Evolutionary conservation across 768 basidiomycete genomes (phyloP), one percentile per base, ranked within the genome.

Genomic region (Hygrocybe coccinea): DNA sequence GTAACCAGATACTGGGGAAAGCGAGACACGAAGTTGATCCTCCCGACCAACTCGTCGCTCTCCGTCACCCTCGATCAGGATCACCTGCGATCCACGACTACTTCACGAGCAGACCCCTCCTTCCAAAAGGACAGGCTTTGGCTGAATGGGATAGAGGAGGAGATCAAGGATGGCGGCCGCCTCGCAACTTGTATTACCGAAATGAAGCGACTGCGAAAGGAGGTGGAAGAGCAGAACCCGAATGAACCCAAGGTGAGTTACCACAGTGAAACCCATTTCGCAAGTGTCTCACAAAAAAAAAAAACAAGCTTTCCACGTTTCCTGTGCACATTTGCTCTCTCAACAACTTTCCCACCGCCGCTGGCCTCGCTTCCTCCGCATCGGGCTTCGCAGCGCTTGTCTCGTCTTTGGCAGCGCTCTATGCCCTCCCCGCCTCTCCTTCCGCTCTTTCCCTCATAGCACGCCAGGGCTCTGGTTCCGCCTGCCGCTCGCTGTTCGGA

Each of bases 281-380:
- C 52, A 21, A 12, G 19, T 4, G 17, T 14, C 15, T 14, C 39
- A 14, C 36, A 41, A 38, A 19, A 10, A 21, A 21, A 21, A 21
- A 33, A 25, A 52, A 33, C 63, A n/a, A 90, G 86, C 71, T 95
- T 36, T 89, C 93, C 0, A 61, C 74, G 14, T 89, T 75, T 69
- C 74, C 80, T 15, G 82, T 98, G 3, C 94, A 93, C 74, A 93
- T 99, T 64, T 84, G 84, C 55, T 98, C 95, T 6, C 86, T 84
- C 75, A 99, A 99, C 80, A 98, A 98, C 77, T 98, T 99, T 79
- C 97, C 97, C 29, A 99, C 97, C 12, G 97, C 97, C 12, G 97
- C 97, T 0, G 97, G 97, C 3, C 85, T 99, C 44, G 97, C 97
- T 1, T 97, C 95, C 1, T 97, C 95, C 34, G 97, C 97, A 0